phyloP scores from a whole-genome alignment of 768 basidiomycete species.

The Russula griseocarnosa region DNA sequence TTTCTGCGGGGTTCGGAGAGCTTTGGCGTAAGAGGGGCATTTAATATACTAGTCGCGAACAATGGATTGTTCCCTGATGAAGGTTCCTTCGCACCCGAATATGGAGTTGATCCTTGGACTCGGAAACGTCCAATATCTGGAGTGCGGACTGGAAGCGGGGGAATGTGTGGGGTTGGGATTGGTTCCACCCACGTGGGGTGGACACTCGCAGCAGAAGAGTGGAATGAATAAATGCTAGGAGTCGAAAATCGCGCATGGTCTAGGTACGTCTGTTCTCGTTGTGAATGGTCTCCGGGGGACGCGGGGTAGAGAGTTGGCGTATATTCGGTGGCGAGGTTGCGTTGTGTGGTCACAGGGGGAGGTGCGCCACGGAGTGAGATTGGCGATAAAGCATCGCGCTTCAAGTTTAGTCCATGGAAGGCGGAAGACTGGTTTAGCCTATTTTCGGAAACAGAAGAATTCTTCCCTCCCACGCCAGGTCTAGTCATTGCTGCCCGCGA shows the following conservation, averaged over 20 bases:
- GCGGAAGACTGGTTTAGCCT: neutral
- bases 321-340: neutral
- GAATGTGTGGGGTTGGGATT: neutral
- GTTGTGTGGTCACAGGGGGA: neutral
- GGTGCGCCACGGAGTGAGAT: neutral
- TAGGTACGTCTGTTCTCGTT: neutral
- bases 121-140: neutral
- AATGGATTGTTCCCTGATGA: neutral
- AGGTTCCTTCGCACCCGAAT: neutral
- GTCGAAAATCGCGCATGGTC: neutral
- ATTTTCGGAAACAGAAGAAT: neutral
- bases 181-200: conserved; percentile 13
- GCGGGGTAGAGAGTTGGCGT: neutral
- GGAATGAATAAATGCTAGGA: neutral
- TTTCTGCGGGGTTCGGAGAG: neutral
- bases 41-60: neutral
- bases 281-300: neutral
- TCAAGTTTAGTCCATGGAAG: neutral
- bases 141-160: neutral
- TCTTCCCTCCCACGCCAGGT: neutral
- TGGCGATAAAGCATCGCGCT: neutral
- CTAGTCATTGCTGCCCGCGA: conserved; percentile 1
- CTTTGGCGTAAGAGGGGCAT: conserved; percentile 2
- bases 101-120: neutral
- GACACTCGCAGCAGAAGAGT: conserved; percentile 18